Evolutionary conservation across 164 flowering plant species (phyloP), one percentile per base, ranked within the genome.

Genomic region (Nymphaea colorata): DNA sequence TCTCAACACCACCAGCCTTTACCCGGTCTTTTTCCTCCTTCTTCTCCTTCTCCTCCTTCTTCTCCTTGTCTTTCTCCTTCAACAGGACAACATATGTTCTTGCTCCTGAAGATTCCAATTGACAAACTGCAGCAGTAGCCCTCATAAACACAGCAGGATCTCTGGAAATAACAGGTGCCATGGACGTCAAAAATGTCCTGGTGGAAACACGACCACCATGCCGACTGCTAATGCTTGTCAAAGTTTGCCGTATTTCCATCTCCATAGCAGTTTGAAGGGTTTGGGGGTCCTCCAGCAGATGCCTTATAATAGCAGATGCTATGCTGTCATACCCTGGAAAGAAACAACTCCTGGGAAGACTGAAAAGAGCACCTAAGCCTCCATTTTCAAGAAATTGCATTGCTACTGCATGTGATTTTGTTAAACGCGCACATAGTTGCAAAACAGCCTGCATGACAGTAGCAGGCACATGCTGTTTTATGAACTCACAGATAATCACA

Each of bases 221-320:
- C 59, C 94, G 76, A 65, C 78, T 72, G 44, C 66, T 69, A 67
- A 61, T 82, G 47, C 88, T 87, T 76, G 82, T 72, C 41, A 93
- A 69, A 62, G 83, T 79, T 71, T 91, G 98, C 3, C 94, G 79
- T 70, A 93, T 91, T 80, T 93, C 98, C 76, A 80, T 75, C 72
- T 93, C 98, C 97, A 93, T 93, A 18, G 97, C 96, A 65, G 84
- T 81, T 86, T 91, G 98, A 67, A 93, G 79, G 25, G 98, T 91
- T 73, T 89, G 97, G 55, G 97, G 97, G 77, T 93, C 98, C 78
- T 93, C 98, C 73, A 93, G 86, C 65, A 93, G 85, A 78, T 93
- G 98, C 36, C 97, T 76, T 15, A 89, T 70, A 42, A 93, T 93
- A 71, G 90, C 87, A 76, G 98, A 82, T 68, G 89, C 87, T 67